Conservation (phyloP, 2,329 filamentous ascomycete species). For the Hirsutella rhossiliensis region DNA sequence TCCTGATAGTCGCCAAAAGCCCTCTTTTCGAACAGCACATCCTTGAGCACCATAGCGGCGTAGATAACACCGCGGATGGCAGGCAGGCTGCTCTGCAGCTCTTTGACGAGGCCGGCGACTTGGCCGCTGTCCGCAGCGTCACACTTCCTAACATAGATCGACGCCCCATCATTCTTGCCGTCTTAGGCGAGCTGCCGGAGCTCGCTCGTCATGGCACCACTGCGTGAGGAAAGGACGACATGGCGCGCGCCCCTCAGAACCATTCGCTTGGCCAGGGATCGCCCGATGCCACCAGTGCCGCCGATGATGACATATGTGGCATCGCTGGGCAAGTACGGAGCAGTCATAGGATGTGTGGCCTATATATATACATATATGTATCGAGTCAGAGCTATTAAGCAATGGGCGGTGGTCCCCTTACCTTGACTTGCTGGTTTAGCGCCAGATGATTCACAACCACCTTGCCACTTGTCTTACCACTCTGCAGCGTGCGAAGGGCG, state of each 20-base stretch:
- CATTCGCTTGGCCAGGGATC: conserved; percentile 37
- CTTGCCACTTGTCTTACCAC: conserved; percentile 24
- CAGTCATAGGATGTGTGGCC: conserved; percentile 8
- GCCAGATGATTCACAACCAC: conserved; percentile 25
- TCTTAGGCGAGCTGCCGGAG: conserved; percentile 28
- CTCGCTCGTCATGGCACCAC: conserved; percentile 26
- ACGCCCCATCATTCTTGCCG: conserved; percentile 22
- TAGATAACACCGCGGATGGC: conserved; percentile 31
- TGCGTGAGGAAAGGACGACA: conserved; percentile 36
- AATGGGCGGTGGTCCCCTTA: no score
- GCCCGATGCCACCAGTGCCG: conserved; percentile 38
- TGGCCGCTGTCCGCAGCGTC: conserved; percentile 29
- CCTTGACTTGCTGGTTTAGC: conserved; percentile 30
- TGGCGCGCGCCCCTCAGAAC: conserved; percentile 33
- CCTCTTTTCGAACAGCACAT: conserved; percentile 42
- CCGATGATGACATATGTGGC: conserved; percentile 39
- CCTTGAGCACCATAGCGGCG: conserved; percentile 28
- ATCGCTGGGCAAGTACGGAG: conserved; percentile 21
- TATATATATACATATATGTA: no score
- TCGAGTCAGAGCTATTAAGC: no score
- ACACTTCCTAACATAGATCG: conserved; percentile 32
- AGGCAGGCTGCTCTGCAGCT: conserved; percentile 11
- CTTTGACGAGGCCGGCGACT: conserved; percentile 13
- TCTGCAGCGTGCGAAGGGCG: conserved; percentile 23
- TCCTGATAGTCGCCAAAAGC: conserved; percentile 31